Base-by-base conservation (phyloP, 805 yeast species). In the Myxozyma lipomycoides region DNA sequence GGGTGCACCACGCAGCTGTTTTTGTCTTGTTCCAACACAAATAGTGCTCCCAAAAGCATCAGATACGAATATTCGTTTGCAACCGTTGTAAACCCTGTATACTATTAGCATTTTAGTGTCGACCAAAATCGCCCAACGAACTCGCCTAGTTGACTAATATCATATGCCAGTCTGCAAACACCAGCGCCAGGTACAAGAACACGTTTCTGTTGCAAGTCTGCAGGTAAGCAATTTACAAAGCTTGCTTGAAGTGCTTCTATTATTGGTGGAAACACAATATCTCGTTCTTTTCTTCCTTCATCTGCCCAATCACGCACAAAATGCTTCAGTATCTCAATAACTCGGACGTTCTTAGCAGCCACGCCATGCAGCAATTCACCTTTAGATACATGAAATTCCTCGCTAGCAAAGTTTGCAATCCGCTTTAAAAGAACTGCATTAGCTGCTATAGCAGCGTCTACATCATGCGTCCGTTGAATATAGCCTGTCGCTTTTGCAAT, bases 161-260 rank as follows among this genome's bases (percentile, higher is more conserved):
- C 86, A 62, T 81, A 82, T 1, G 95, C 82, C 0, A 88, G 69
- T 57, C 88, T 71, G 0, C 96, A 96, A 23, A 85, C 71, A 0
- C 98, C 98, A 1, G 93, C 79, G 0, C 98, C 98, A 0, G 98
- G 97, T 1, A 86, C 78, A 3, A 90, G 68, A 0, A 87, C 74
- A 10, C 78, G 67, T n/a, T 41, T 53, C 4, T 59, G 25, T 38
- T 17, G 46, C 6, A 56, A 45, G 4, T 53, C 52, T 21, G 43
- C 4, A 36, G 72, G 56, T 7, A 12, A 28, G 12, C 12, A 9
- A 28, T 28, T 12, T 9, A 9, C 32, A 70, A 65, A 37, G 67
- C 57, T 48, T 3, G 58, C 44, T 2, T 66, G 61, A 19, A 84
- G 64, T 40, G 79, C 79, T 0, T 57, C 42, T 1, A 63, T 59